Evolutionary conservation across 345 rosid species (phyloP).

Genomic region (Gossypium anomalum): DNA sequence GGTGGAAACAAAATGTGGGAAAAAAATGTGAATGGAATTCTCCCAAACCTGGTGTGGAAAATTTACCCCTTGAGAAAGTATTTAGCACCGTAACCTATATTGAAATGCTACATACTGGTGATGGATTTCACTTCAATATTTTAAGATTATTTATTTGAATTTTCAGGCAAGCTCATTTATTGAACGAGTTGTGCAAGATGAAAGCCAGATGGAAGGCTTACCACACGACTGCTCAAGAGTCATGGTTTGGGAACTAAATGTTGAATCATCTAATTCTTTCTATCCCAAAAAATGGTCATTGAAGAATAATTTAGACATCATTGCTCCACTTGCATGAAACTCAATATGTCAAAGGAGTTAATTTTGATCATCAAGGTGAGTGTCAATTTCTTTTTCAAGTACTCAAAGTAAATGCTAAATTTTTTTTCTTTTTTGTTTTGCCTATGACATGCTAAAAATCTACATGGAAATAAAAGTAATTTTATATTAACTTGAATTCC

Average conservation of each 20-base stretch:
- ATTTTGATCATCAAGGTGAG: constrained; percentile 18
- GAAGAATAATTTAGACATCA: constrained; percentile 40
- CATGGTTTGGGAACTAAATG: constrained; percentile 47
- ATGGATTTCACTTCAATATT: neutral
- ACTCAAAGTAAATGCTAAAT: neutral
- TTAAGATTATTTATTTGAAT: constrained; percentile 6
- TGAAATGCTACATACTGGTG: neutral
- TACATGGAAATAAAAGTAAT: neutral
- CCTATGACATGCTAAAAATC: neutral
- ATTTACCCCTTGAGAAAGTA: neutral
- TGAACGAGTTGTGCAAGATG: constrained; percentile 69
- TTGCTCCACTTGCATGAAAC: constrained; percentile 27
- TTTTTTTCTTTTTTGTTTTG: too few relatives aligned
- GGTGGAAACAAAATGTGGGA: neutral
- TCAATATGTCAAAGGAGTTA: constrained; percentile 11
- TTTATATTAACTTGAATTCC: neutral
- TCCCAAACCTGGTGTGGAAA: neutral
- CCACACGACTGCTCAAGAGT: constrained; percentile 41
- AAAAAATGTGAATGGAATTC: neutral
- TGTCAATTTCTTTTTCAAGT: neutral
- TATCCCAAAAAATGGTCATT: constrained; percentile 43
- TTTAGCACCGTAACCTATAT: neutral
- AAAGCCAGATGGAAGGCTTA: constrained; percentile 66
- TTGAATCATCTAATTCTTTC: constrained; percentile 27
- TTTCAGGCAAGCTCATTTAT: constrained; percentile 47